Evolutionary conservation across 805 yeast species (phyloP), one percentile per base, ranked within the genome.

Genomic region (Candida montana): DNA sequence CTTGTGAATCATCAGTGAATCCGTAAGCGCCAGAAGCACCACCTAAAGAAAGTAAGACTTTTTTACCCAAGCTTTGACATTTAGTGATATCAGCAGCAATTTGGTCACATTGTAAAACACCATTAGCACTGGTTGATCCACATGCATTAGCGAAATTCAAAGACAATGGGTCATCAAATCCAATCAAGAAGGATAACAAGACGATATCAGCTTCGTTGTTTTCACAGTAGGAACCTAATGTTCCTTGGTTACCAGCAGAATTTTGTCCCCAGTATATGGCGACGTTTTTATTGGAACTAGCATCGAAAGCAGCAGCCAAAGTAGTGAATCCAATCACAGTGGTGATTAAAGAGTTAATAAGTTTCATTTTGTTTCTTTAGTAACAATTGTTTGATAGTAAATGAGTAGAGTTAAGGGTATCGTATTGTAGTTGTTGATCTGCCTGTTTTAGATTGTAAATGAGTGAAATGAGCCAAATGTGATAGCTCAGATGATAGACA

Each of bases 211-310:
- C 88, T 36, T 77, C 72, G 41, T 77, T 75, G 38, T 78, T 69
- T 44, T 69, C 67, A 70, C 96, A 88, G 67, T 86, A 86, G 36
- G 69, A 62, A 45, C 68, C 58, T 24, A 67, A 44, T 2, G 57
- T 47, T 42, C 65, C 63, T 51, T 76, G 80, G 10, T 69, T 57
- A 7, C 86, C 86, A n/a, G 75, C 80, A 13, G 91, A 78, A 53
- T 77, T 75, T 63, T 88, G 95, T 40, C 96, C 96, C 96, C 96
- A 88, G 64, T 88, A 88, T 7, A 84, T 70, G 18, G 83, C 96
- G 30, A 87, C 76, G 49, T 85, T 83, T 26, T 69, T 55, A 35
- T 72, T 68, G 28, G 79, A 60, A 15, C 59, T 42, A 9, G 69
- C 52, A 39, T 64, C 61, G 41, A 66, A 67, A 8, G 48, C 41